Percentiles rank a stretch among this genome's conserved stretches.
phyloP scores from a whole-genome alignment of 2,329 filamentous ascomycete genomes.

The Botrytis tulipae region DNA sequence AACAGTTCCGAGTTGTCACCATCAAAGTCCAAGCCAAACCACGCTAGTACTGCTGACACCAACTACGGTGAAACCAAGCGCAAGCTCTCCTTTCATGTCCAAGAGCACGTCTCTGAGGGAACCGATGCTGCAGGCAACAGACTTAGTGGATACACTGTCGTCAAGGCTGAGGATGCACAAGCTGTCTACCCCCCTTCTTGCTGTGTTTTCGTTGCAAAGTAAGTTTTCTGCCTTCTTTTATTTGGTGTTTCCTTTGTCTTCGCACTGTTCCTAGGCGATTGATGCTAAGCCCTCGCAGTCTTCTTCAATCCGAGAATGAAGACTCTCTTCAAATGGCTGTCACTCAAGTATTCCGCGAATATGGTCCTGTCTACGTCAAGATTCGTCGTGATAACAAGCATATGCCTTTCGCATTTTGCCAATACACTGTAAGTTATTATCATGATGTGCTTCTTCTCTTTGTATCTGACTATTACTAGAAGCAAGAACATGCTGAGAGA shows the following conservation, averaged over 20 bases:
- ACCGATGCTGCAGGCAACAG: constrained; percentile 11
- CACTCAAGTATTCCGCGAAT: constrained; percentile 51
- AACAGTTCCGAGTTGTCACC: constrained; percentile 24
- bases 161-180: constrained; percentile 35
- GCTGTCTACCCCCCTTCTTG: constrained; percentile 47
- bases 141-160: constrained; percentile 17
- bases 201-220: constrained; percentile 68
- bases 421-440: constrained; percentile 55
- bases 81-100: constrained; percentile 23
- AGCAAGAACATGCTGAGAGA: constrained; percentile 47
- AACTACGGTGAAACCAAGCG: constrained; percentile 23
- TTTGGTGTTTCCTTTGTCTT: not conserved
- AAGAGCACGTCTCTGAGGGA: constrained; percentile 24
- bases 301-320: constrained; percentile 52
- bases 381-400: constrained; percentile 57
- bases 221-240: constrained; percentile 38
- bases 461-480: constrained; percentile 42
- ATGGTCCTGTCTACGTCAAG: constrained; percentile 60
- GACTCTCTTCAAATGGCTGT: constrained; percentile 52
- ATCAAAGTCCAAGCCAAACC: constrained; percentile 11
- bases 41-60: not conserved
- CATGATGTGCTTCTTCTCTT: not conserved
- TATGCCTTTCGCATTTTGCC: constrained; percentile 64
- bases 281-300: constrained; percentile 41
- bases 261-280: not conserved